Conservation (phyloP, 768 basidiomycete species). For the Hypholoma sublateritium region DNA sequence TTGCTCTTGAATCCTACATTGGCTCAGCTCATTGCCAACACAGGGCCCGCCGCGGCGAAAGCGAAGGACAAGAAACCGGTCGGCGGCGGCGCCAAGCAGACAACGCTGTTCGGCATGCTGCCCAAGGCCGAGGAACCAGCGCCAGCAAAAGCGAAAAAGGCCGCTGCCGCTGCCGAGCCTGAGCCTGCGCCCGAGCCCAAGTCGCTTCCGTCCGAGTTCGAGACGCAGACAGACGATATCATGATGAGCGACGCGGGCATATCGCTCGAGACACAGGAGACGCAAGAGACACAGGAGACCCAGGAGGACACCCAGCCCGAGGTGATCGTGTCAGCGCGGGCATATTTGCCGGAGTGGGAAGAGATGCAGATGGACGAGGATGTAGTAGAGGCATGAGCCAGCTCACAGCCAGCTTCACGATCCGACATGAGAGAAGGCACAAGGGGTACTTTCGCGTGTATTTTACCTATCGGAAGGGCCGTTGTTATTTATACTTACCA, state of each 20-base stretch:
- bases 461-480: no score
- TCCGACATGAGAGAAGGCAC: no score
- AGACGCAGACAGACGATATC: conserved; percentile 25
- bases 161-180: not conserved
- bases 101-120: conserved; percentile 36
- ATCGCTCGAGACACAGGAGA: conserved; percentile 5
- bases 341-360: conserved; percentile 23
- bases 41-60: conserved; percentile 20
- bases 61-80: conserved; percentile 25
- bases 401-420: no score
- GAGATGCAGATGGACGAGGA: conserved; percentile 23
- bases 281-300: conserved; percentile 22
- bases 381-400: not conserved
- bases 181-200: not conserved
- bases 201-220: conserved; percentile 9
- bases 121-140: conserved; percentile 25
- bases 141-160: conserved; percentile 21
- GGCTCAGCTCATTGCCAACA: no score
- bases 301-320: conserved; percentile 1
- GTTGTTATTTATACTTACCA: no score
- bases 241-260: conserved; percentile 23
- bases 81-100: conserved; percentile 26
- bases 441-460: no score
- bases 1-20: no score
- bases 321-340: not conserved